A percentile compares a stretch with the other conserved stretches of the same genome.
phyloP scores from a whole-genome alignment of 768 basidiomycete genomes.

The Nidularia sp. region DNA sequence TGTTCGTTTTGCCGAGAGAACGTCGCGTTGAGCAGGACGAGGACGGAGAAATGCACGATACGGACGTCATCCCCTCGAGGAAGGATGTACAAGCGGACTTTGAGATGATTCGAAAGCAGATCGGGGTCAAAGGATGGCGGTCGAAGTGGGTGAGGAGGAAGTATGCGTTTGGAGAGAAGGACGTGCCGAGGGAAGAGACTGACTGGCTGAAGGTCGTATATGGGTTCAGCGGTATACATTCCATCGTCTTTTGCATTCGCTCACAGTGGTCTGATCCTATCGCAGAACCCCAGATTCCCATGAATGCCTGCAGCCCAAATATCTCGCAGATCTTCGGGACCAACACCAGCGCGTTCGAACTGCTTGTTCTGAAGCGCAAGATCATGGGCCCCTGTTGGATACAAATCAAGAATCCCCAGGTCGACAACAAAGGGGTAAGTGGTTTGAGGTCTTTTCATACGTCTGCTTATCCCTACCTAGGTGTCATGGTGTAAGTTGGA shows the following conservation, averaged over 20 bases:
- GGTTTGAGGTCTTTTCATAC: not conserved
- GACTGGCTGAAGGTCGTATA: constrained; percentile 95
- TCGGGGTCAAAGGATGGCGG: constrained; percentile 73
- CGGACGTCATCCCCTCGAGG: constrained; percentile 67
- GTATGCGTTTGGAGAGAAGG: constrained; percentile 87
- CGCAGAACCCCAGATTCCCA: constrained; percentile 71
- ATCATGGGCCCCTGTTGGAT: constrained; percentile 99
- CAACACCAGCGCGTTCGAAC: constrained; percentile 88
- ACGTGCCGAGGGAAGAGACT: constrained; percentile 73
- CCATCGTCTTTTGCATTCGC: not conserved
- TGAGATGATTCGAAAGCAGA: constrained; percentile 67
- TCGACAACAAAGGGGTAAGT: constrained; percentile 79
- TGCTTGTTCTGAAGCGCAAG: constrained; percentile 90
- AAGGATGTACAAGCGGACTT: constrained; percentile 82
- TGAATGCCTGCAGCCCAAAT: constrained; percentile 72
- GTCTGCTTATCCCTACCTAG: constrained; percentile 32
- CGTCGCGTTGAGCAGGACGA: constrained; percentile 54
- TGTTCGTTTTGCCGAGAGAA: constrained; percentile 83
- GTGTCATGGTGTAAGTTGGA: constrained; percentile 98
- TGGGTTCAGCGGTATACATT: constrained; percentile 69
- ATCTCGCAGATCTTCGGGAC: constrained; percentile 89
- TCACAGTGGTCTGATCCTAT: constrained; percentile 1
- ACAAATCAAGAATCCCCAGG: constrained; percentile 67
- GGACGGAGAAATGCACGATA: constrained; percentile 59
- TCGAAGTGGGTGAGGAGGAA: constrained; percentile 84